phyloP scores from a whole-genome alignment of 1,284 basidiomycete genomes.

The Flammula alnicola region DNA sequence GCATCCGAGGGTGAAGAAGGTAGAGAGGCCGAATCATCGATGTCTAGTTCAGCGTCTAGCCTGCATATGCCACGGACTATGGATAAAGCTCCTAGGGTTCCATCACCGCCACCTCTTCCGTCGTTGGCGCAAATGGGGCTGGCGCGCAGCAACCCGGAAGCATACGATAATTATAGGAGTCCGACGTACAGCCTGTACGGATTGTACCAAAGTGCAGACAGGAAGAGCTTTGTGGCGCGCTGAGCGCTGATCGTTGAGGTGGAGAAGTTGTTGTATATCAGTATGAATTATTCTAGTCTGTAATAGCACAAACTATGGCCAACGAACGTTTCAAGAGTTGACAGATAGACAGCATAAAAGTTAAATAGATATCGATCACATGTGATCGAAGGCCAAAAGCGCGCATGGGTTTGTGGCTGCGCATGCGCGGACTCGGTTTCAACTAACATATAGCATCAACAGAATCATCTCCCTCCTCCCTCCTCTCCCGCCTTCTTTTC shows the following conservation, averaged over 20 bases:
- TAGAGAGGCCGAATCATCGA: neutral
- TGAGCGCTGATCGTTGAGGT: conserved; percentile 1
- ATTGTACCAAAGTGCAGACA: conserved; percentile 61
- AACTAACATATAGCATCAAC: too few relatives aligned
- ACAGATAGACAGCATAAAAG: too few relatives aligned
- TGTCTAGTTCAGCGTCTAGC: conserved; percentile 8
- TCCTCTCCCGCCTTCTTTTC: conserved; percentile 19
- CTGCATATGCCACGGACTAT: conserved; percentile 33
- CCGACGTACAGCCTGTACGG: conserved; percentile 83
- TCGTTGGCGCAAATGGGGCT: conserved; percentile 78
- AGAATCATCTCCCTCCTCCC: conserved; percentile 3
- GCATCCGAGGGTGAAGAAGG: conserved; percentile 6
- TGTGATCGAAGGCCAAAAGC: too few relatives aligned
- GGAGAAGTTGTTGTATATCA: neutral
- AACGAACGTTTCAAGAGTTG: too few relatives aligned
- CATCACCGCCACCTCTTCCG: conserved; percentile 74
- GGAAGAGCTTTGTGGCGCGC: conserved; percentile 53
- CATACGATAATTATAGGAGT: conserved; percentile 69
- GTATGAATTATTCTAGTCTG: conserved; percentile 4
- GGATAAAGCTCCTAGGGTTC: conserved; percentile 75
- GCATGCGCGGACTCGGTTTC: too few relatives aligned
- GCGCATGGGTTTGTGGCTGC: too few relatives aligned
- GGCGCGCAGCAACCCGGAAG: conserved; percentile 61
- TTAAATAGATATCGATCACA: too few relatives aligned
- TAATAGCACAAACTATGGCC: conserved; percentile 14